phyloP scores from a whole-genome alignment of 2,329 filamentous ascomycete genomes.

The Lachnellula hyalina region DNA sequence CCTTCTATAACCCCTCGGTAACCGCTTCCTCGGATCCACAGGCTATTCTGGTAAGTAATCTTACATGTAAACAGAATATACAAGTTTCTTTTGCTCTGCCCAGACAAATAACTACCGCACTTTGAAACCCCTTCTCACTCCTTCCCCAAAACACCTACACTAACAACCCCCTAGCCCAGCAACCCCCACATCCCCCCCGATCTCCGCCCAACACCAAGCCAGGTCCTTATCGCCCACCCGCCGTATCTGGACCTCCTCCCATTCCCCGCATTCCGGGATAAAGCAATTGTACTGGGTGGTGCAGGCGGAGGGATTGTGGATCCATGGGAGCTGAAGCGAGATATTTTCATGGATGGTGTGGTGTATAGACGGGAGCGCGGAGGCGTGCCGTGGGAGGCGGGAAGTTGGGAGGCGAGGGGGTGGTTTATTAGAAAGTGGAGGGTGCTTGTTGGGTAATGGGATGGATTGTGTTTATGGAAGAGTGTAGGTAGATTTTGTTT shows the following conservation, averaged over 20 bases:
- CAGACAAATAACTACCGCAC: no score
- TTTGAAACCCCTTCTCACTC: no score
- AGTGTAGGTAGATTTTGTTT: no score
- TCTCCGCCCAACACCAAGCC: slow-evolving; percentile 34
- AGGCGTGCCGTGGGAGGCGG: not conserved
- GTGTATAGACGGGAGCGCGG: not conserved
- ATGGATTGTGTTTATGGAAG: no score
- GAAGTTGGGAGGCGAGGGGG: not conserved
- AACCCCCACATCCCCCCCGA: slow-evolving; percentile 27
- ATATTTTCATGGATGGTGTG: slow-evolving; percentile 30
- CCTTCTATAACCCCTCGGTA: slow-evolving; percentile 29
- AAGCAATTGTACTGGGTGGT: slow-evolving; percentile 31
- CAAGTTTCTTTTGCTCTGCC: no score
- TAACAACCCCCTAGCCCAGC: not conserved
- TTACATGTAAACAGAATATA: no score
- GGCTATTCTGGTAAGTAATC: slow-evolving; percentile 18
- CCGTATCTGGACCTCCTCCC: slow-evolving; percentile 35
- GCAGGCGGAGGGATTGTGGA: slow-evolving; percentile 30
- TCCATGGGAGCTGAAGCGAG: slow-evolving; percentile 34
- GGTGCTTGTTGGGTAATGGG: not conserved
- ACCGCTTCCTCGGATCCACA: slow-evolving; percentile 13
- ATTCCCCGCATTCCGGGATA: slow-evolving; percentile 30
- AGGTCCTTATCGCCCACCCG: slow-evolving; percentile 36
- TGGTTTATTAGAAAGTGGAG: not conserved
- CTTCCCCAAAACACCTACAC: no score